Conservation (phyloP, 345 rosid species). For the Aquilaria sinensis region DNA sequence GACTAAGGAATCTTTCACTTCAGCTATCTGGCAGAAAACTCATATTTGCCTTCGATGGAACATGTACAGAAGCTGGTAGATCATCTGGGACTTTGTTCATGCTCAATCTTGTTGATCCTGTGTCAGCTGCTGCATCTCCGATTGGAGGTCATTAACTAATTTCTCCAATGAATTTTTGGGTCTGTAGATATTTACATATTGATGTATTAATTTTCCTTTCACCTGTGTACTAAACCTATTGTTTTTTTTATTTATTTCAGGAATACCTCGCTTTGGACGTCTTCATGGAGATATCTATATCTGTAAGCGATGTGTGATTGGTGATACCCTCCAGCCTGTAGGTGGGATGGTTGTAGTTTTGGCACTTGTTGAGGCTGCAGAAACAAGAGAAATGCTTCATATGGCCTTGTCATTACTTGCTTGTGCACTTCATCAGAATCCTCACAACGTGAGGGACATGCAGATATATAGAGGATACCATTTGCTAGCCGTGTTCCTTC, state of each 20-base stretch:
- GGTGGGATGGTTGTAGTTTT: constrained; percentile 91
- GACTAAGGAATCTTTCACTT: constrained; percentile 72
- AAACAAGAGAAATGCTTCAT: constrained; percentile 94
- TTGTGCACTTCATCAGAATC: constrained; percentile 89
- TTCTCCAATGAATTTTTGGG: not conserved
- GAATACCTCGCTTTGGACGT: constrained; percentile 98
- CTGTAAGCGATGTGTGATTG: constrained; percentile 87
- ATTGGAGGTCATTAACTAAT: constrained; percentile 65
- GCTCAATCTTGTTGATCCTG: constrained; percentile 96
- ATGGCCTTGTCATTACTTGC: constrained; percentile 92
- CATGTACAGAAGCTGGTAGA: constrained; percentile 77
- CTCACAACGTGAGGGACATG: constrained; percentile 96
- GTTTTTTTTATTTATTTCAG: constrained; percentile 25
- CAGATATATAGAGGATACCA: constrained; percentile 96
- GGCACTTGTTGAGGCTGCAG: constrained; percentile 93
- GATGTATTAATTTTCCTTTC: constrained; percentile 8
- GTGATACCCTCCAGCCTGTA: constrained; percentile 79
- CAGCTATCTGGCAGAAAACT: constrained; percentile 98
- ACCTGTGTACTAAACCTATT: not conserved
- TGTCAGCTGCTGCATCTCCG: constrained; percentile 99
- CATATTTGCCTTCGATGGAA: constrained; percentile 96
- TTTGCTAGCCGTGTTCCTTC: constrained; percentile 91
- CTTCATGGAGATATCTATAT: constrained; percentile 76
- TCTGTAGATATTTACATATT: too few species aligned
- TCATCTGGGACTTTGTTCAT: constrained; percentile 73